Evolutionary conservation across 306 rosid genomes (phyloP).

Genomic region (Rosa lucieae): DNA sequence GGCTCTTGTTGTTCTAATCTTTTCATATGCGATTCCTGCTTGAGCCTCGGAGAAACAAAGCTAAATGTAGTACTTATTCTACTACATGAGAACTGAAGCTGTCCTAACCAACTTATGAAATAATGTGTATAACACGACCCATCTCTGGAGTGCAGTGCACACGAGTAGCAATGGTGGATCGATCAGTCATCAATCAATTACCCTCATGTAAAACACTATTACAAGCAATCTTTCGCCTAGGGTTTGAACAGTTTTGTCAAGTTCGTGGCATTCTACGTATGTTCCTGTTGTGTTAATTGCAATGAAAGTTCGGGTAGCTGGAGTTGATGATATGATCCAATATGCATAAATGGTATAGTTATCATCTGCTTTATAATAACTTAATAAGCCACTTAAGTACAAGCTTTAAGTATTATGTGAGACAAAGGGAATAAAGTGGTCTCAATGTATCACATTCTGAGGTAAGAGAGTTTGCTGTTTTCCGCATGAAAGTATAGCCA

Average conservation of each 20-base stretch:
- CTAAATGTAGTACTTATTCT: too few species aligned
- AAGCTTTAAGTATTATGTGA: background rate
- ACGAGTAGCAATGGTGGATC: too few species aligned
- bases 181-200: too few species aligned
- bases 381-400: background rate
- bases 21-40: background rate
- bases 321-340: conserved; percentile 12
- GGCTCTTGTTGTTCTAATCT: background rate
- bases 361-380: background rate
- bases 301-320: conserved; percentile 13
- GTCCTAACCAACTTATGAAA: too few species aligned
- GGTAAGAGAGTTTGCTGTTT: conserved; percentile 3
- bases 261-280: background rate
- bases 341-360: background rate
- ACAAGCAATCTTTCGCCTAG: background rate
- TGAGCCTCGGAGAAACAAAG: too few species aligned
- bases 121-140: too few species aligned
- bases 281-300: background rate
- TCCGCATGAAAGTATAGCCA: background rate
- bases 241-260: background rate
- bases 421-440: conserved; percentile 27
- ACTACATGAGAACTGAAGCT: background rate
- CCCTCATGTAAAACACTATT: background rate
- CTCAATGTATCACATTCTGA: conserved; percentile 15
- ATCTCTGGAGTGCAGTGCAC: too few species aligned